Base-by-base conservation (phyloP, 108 stramenopile species). In the Cyclotella sp. region DNA sequence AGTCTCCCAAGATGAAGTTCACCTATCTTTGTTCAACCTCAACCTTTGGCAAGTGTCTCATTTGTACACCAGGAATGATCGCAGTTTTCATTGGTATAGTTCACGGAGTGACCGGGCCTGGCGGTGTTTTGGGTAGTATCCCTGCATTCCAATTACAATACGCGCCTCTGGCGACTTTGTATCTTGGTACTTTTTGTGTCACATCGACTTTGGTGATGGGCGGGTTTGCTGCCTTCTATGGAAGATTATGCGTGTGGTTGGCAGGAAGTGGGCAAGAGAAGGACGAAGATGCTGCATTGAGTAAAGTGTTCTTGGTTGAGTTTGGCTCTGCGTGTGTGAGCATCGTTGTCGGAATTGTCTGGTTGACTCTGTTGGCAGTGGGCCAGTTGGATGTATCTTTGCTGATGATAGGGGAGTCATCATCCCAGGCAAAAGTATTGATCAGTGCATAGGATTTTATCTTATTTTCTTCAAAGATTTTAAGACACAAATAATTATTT, bases 71-170 rank as follows among this genome's bases (percentile, higher is more conserved):
- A 34, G 34, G 34, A 34, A 34, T 51, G 49, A 21, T 82, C 9
- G 79, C 88, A 24, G 9, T 89, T 14, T 44, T 75, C 11, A 72
- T 77, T 44, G 89, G 89, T 29, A 77, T 88, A 18, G 54, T 90
- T 70, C 89, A 90, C 73, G 89, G 89, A 12, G 53, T 90, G 45
- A 87, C 89, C 0, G 89, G 89, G 29, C 87, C 87, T 13, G 89
- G 89, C 14, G 89, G 89, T 49, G 83, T 90, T 15, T 45, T 90
- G 40, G 89, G 89, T 27, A 78, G 88, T 18, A 74, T 90, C 61
- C 89, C 89, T 12, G 89, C 89, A 9, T 78, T 90, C 13, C 87
- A 90, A 61, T 52, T 90, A 47, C 85, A 88, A 46, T 51, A 90
- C 59, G 61, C 57, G 67, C 43, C 22, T 46, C 71, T 90, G 34